Conservation (phyloP, 345 rosid species). For the Corymbia maculata region DNA sequence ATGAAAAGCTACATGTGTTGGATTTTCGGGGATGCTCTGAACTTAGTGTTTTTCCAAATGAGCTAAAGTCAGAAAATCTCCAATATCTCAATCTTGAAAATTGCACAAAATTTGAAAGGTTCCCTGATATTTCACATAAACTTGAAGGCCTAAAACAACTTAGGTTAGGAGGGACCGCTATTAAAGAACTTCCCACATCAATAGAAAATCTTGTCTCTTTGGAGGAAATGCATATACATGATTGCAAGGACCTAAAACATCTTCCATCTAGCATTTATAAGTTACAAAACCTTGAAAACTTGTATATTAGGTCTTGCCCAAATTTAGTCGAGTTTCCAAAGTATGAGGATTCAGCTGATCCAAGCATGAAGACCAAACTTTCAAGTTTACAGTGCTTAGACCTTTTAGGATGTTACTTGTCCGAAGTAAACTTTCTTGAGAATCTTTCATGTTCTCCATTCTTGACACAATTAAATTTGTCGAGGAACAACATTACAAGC, state of each 20-base stretch:
- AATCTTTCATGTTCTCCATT: neutral
- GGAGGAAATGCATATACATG: neutral
- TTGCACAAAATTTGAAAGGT: neutral
- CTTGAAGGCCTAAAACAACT: neutral
- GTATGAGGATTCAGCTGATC: neutral
- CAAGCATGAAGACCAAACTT: neutral
- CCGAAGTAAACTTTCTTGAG: neutral
- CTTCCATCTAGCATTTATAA: neutral
- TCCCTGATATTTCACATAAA: neutral
- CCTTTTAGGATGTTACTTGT: neutral
- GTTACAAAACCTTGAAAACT: neutral
- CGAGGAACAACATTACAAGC: neutral
- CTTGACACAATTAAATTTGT: neutral
- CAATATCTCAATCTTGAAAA: neutral
- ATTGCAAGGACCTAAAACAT: neutral
- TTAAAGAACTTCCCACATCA: neutral
- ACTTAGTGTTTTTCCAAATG: neutral
- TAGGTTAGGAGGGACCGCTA: neutral
- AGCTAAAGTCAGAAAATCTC: neutral
- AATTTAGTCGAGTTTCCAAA: neutral
- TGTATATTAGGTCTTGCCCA: neutral
- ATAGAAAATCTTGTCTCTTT: neutral
- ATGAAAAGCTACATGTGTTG: neutral
- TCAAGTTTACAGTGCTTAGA: accelerated
- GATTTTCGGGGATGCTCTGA: neutral